Percentiles rank a stretch among this genome's conserved stretches.
phyloP scores from a whole-genome alignment of 139 green algal species.

The Chlamydomonas asymmetrica region DNA sequence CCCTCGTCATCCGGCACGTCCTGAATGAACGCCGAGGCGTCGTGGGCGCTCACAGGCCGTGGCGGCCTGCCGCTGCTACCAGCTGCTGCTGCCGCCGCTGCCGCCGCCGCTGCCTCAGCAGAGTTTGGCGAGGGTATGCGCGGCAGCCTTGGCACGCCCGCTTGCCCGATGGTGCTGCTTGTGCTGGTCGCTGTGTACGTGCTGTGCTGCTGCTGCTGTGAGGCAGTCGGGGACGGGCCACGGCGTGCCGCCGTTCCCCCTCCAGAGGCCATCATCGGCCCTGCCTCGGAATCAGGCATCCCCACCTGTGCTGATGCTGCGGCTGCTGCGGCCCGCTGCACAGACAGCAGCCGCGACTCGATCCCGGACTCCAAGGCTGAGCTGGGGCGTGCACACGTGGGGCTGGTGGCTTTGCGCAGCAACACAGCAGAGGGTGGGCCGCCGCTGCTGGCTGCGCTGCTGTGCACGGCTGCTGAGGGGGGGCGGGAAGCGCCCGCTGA shows the following conservation, averaged over 20 bases:
- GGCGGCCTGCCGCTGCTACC: neutral
- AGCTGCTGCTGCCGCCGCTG: neutral
- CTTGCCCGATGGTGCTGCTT: neutral
- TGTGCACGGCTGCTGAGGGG: too few relatives aligned
- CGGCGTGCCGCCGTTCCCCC: too few relatives aligned
- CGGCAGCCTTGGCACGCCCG: constrained; percentile 21
- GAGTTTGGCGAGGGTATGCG: constrained; percentile 23
- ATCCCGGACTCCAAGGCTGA: constrained; percentile 24
- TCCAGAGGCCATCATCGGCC: too few relatives aligned
- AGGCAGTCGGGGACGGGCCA: too few relatives aligned
- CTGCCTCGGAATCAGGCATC: too few relatives aligned
- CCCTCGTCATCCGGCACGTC: constrained; percentile 24
- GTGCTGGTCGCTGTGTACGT: neutral
- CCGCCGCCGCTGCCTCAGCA: neutral
- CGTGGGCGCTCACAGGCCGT: constrained; percentile 11
- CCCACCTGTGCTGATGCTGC: too few relatives aligned
- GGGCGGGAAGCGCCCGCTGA: too few relatives aligned
- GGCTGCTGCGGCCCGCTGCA: too few relatives aligned
- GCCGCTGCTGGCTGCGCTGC: too few relatives aligned
- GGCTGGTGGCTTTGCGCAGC: too few relatives aligned
- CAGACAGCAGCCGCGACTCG: constrained; percentile 9
- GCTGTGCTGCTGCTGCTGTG: neutral
- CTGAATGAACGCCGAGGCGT: constrained; percentile 23
- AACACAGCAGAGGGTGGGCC: too few relatives aligned
- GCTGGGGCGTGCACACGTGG: constrained; percentile 4